Percentiles rank a stretch among this genome's conserved stretches.
Conservation (phyloP, 768 basidiomycete genomes). For the Podaxis pistillaris region DNA sequence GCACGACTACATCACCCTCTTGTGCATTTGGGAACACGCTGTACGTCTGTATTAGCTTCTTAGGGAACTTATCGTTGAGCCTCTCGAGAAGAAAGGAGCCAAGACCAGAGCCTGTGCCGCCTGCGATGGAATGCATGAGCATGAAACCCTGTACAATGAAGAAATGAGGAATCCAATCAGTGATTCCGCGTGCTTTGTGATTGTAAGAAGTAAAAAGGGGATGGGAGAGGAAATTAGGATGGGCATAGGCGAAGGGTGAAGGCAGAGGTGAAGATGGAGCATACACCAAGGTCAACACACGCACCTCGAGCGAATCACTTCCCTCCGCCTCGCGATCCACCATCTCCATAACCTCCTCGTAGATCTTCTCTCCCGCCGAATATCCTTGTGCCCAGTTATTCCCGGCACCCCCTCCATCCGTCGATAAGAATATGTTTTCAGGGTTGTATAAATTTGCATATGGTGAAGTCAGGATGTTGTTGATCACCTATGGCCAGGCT, state of each 20-base stretch:
- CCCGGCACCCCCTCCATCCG: slow-evolving; percentile 98
- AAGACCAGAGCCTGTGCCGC: slow-evolving; percentile 96
- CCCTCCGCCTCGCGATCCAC: slow-evolving; percentile 97
- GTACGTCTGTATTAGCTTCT: slow-evolving; percentile 98
- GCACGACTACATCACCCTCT: slow-evolving; percentile 96
- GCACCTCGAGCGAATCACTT: slow-evolving; percentile 92
- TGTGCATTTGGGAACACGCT: slow-evolving; percentile 96
- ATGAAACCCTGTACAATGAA: slow-evolving; percentile 84
- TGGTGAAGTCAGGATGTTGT: slow-evolving; percentile 86
- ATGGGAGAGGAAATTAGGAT: not conserved
- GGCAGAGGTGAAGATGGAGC: not conserved
- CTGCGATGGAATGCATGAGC: slow-evolving; percentile 98
- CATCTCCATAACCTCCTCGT: slow-evolving; percentile 99
- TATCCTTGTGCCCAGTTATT: slow-evolving; percentile 99
- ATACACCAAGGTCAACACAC: slow-evolving; percentile 17
- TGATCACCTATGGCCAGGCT: slow-evolving; percentile 72
- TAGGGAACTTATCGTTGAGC: slow-evolving; percentile 95
- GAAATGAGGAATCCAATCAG: not conserved
- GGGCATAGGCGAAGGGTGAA: not conserved
- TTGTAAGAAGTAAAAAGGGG: not conserved
- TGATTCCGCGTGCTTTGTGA: not conserved
- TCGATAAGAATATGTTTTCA: slow-evolving; percentile 94
- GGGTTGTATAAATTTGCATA: slow-evolving; percentile 95
- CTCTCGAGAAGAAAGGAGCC: slow-evolving; percentile 98
- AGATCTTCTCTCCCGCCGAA: slow-evolving; percentile 82